Evolutionary conservation across 2,329 filamentous ascomycete genomes (phyloP).

Genomic region (Curvularia sp.): DNA sequence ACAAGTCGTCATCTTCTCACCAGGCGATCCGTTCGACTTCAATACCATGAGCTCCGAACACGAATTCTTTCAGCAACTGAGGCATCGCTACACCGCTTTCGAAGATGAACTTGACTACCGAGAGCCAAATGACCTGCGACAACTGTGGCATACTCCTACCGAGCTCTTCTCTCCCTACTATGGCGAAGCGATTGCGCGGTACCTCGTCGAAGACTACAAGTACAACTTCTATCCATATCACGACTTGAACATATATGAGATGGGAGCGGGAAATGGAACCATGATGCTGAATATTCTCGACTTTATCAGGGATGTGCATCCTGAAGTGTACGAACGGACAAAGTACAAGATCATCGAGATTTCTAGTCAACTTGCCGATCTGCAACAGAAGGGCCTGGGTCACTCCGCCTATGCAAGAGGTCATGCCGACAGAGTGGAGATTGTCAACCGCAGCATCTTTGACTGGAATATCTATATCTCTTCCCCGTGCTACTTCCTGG

Average conservation of each 20-base stretch:
- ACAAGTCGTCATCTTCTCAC: conserved; percentile 93
- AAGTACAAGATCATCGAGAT: conserved; percentile 97
- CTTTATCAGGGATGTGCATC: conserved; percentile 88
- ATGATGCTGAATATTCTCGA: conserved; percentile 98
- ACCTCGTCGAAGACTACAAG: conserved; percentile 95
- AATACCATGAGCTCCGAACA: conserved; percentile 79
- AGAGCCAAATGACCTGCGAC: conserved; percentile 75
- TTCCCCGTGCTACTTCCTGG: conserved; percentile 94
- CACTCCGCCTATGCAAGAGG: conserved; percentile 72
- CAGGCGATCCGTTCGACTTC: conserved; percentile 92
- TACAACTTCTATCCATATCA: conserved; percentile 93
- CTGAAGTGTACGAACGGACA: conserved; percentile 91
- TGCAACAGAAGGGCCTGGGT: conserved; percentile 76
- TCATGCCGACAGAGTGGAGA: conserved; percentile 85
- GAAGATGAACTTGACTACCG: conserved; percentile 83
- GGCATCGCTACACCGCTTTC: conserved; percentile 84
- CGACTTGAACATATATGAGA: conserved; percentile 97
- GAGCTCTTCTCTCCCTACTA: conserved; percentile 97
- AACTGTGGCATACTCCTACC: conserved; percentile 98
- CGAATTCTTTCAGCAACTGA: conserved; percentile 79
- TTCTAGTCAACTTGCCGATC: conserved; percentile 75
- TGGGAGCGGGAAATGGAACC: conserved; percentile 96
- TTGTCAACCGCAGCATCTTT: conserved; percentile 94
- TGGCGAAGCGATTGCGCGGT: conserved; percentile 94
- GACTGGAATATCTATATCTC: conserved; percentile 91